A percentile compares a stretch with the other conserved stretches of the same genome.
Conservation (phyloP, 805 yeast genomes). For the Saccharomycopsis sp. region DNA sequence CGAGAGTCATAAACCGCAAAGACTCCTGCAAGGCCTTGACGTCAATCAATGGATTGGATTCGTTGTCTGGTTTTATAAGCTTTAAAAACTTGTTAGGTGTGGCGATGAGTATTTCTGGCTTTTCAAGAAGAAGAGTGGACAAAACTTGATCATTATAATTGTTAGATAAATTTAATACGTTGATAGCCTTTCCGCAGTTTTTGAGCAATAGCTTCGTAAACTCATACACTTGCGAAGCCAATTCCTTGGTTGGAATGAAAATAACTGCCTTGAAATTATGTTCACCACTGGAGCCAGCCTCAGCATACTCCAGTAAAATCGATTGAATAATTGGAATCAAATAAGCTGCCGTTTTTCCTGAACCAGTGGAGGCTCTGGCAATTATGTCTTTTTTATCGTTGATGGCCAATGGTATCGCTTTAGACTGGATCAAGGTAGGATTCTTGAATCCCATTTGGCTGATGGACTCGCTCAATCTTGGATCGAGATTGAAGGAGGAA, state of each 20-base stretch:
- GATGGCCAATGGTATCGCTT: slow-evolving; percentile 86
- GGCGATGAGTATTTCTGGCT: slow-evolving; percentile 76
- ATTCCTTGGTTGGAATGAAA: slow-evolving; percentile 88
- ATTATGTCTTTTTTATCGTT: slow-evolving; percentile 90
- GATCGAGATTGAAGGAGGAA: slow-evolving; percentile 72
- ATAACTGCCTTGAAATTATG: slow-evolving; percentile 49
- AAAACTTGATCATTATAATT: slow-evolving; percentile 63
- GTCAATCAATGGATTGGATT: slow-evolving; percentile 35
- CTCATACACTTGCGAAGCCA: slow-evolving; percentile 75
- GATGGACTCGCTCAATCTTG: slow-evolving; percentile 78
- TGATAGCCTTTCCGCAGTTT: slow-evolving; percentile 63
- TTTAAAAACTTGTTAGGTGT: slow-evolving; percentile 78
- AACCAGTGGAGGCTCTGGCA: slow-evolving; percentile 99
- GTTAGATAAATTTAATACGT: slow-evolving; percentile 58
- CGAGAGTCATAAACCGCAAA: slow-evolving; percentile 38
- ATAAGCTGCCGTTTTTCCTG: slow-evolving; percentile 98
- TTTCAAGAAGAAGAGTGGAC: slow-evolving; percentile 58
- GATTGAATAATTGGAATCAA: slow-evolving; percentile 87
- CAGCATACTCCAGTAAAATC: slow-evolving; percentile 42
- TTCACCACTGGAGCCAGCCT: slow-evolving; percentile 24
- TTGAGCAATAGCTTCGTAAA: slow-evolving; percentile 62
- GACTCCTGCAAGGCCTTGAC: slow-evolving; percentile 26
- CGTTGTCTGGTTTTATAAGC: slow-evolving; percentile 41
- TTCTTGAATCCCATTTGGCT: slow-evolving; percentile 70
- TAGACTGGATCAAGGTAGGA: slow-evolving; percentile 88